phyloP scores from a whole-genome alignment of 768 basidiomycete genomes.

The Rhizopogon rudus region DNA sequence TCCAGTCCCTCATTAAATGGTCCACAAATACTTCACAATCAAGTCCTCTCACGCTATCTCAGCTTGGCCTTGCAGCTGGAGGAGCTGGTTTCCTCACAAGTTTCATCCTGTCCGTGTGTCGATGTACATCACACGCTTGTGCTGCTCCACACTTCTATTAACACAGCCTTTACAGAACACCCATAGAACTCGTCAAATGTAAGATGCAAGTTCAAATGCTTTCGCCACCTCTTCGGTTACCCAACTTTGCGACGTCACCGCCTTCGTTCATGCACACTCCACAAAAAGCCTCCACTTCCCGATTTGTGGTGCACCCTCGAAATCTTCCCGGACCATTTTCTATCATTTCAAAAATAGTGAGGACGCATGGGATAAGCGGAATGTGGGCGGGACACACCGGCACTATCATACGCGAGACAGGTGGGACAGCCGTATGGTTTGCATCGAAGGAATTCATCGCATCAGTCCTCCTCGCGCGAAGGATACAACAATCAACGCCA shows the following conservation, averaged over 20 bases:
- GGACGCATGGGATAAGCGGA: slow-evolving; percentile 52
- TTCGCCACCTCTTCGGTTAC: slow-evolving; percentile 9
- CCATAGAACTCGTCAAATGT: slow-evolving; percentile 92
- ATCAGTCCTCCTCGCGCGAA: slow-evolving; percentile 50
- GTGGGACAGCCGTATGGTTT: slow-evolving; percentile 87
- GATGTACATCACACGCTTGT: not conserved
- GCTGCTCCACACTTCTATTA: not conserved
- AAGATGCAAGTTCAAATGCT: slow-evolving; percentile 95
- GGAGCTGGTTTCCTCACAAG: slow-evolving; percentile 78
- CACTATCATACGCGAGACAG: slow-evolving; percentile 83
- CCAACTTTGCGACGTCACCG: slow-evolving; percentile 9
- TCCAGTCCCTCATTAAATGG: slow-evolving; percentile 51
- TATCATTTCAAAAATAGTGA: slow-evolving; percentile 42
- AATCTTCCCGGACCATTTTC: slow-evolving; percentile 46
- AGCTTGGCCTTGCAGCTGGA: slow-evolving; percentile 72
- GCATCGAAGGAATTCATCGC: slow-evolving; percentile 75
- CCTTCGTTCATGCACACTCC: slow-evolving; percentile 11
- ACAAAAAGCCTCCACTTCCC: slow-evolving; percentile 7
- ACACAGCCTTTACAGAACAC: slow-evolving; percentile 50
- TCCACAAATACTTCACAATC: slow-evolving; percentile 20
- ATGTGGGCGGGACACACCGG: slow-evolving; percentile 87
- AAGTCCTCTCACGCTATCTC: slow-evolving; percentile 45
- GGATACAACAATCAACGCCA: slow-evolving; percentile 16
- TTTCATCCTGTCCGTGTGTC: slow-evolving; percentile 65
- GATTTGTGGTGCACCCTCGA: slow-evolving; percentile 1